Evolutionary conservation across 2,329 filamentous ascomycete genomes (phyloP).

Genomic region (Phialophora expanda): DNA sequence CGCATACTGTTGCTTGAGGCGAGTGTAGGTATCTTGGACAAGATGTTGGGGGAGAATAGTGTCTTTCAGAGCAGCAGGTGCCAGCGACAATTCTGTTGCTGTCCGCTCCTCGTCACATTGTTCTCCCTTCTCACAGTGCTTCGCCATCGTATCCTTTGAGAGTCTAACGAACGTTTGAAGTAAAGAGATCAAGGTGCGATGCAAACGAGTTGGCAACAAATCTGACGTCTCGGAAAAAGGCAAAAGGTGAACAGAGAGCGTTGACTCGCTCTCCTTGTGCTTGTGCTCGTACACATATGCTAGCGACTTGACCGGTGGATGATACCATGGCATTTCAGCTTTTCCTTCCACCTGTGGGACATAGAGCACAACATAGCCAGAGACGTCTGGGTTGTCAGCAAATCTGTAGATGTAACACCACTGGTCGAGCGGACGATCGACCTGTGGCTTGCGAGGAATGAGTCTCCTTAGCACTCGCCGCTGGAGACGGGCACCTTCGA

Average conservation of each 20-base stretch:
- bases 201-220: conserved; percentile 47
- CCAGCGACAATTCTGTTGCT: conserved; percentile 68
- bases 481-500: conserved; percentile 51
- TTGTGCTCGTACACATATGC: conserved; percentile 65
- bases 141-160: conserved; percentile 32
- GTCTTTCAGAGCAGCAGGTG: conserved; percentile 85
- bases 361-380: conserved; percentile 69
- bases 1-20: conserved; percentile 80
- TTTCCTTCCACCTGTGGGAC: conserved; percentile 70
- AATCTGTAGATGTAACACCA: conserved; percentile 73
- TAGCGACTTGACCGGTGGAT: conserved; percentile 75
- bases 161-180: conserved; percentile 48
- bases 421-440: conserved; percentile 78
- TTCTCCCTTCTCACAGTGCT: neutral
- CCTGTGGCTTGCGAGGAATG: conserved; percentile 78
- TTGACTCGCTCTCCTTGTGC: conserved; percentile 38
- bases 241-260: conserved; percentile 58
- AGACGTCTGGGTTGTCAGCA: conserved; percentile 19
- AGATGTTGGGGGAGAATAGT: conserved; percentile 74
- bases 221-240: conserved; percentile 50
- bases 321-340: conserved; percentile 81
- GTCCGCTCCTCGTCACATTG: conserved; percentile 68
- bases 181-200: conserved; percentile 48
- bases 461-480: conserved; percentile 75
- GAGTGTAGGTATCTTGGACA: conserved; percentile 81